Evolutionary conservation across 805 yeast species (phyloP).

Genomic region (Kuraishia molischiana): DNA sequence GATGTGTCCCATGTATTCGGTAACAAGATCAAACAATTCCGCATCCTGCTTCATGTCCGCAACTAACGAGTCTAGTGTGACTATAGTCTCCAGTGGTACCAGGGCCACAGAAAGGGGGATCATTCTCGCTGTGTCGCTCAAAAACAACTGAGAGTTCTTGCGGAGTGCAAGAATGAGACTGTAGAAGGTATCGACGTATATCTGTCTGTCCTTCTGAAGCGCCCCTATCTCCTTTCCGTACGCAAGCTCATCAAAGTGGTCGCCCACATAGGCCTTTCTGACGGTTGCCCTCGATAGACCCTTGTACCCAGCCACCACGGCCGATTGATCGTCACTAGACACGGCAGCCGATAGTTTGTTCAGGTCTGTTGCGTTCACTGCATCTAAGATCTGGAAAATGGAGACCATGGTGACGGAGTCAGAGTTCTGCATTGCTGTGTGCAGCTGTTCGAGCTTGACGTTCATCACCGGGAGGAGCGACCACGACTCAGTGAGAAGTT

Average conservation of each 20-base stretch:
- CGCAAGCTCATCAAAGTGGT: constrained; percentile 16
- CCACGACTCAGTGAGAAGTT: constrained; percentile 18
- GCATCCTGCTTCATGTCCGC: constrained; percentile 15
- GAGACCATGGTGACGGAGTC: constrained; percentile 33
- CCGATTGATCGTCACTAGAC: constrained; percentile 9
- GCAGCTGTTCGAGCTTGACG: constrained; percentile 23
- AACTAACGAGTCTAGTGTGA: constrained; percentile 22
- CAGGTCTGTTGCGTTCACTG: constrained; percentile 24
- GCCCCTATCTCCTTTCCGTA: constrained; percentile 18
- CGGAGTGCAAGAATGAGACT: constrained; percentile 40
- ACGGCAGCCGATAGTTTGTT: constrained; percentile 14
- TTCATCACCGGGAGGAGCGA: constrained; percentile 19
- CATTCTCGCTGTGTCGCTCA: constrained; percentile 10
- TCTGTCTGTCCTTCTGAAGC: constrained; percentile 6
- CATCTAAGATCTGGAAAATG: constrained; percentile 24
- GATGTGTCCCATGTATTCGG: constrained; percentile 4
- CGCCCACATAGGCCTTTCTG: constrained; percentile 12
- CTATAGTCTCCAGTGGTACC: constrained; percentile 28
- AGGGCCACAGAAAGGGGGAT: constrained; percentile 32
- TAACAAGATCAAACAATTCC: constrained; percentile 12
- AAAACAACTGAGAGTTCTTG: constrained; percentile 31
- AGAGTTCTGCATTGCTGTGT: constrained; percentile 21
- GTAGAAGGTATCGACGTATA: constrained; percentile 21
- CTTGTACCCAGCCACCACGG: constrained; percentile 16
- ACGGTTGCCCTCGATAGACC: constrained; percentile 9